Conservation (phyloP, 257 asterid genomes). For the Gardenia jasminoides region DNA sequence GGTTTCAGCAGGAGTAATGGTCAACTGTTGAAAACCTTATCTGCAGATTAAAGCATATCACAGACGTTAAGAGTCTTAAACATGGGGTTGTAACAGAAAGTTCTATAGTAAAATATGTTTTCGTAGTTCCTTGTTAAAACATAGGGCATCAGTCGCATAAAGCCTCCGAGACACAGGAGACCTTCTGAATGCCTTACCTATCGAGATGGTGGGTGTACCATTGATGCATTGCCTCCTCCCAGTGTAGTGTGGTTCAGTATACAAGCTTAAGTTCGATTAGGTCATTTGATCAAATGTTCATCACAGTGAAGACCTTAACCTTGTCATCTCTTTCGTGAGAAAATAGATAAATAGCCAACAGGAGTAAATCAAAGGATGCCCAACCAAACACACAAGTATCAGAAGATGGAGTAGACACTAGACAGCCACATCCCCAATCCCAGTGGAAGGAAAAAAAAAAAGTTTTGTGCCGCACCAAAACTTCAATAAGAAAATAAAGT, state of each 20-base stretch:
- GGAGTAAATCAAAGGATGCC: not conserved
- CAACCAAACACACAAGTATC: not conserved
- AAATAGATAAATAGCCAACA: not conserved
- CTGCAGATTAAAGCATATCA: not conserved
- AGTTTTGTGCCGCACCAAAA: not conserved
- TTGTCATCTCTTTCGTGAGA: not conserved
- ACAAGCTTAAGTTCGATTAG: not conserved
- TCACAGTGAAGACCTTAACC: not conserved
- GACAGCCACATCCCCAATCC: not conserved
- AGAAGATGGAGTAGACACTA: not conserved
- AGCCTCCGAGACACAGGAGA: not conserved
- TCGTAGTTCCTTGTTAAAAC: not conserved
- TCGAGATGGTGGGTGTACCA: not conserved
- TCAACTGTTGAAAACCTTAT: no score
- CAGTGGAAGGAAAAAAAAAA: no score
- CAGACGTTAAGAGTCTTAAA: no score
- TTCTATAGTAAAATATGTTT: no score
- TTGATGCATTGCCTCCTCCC: not conserved
- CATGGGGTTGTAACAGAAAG: no score
- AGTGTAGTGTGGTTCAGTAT: not conserved
- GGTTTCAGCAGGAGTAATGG: no score
- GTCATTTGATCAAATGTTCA: not conserved
- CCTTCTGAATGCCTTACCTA: not conserved
- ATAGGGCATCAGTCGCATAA: not conserved
- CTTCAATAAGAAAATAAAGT: conserved; percentile 11